A percentile compares a stretch with the other conserved stretches of the same genome.
Conservation (phyloP, 2,329 filamentous ascomycete genomes). For the Penicillium sp. region DNA sequence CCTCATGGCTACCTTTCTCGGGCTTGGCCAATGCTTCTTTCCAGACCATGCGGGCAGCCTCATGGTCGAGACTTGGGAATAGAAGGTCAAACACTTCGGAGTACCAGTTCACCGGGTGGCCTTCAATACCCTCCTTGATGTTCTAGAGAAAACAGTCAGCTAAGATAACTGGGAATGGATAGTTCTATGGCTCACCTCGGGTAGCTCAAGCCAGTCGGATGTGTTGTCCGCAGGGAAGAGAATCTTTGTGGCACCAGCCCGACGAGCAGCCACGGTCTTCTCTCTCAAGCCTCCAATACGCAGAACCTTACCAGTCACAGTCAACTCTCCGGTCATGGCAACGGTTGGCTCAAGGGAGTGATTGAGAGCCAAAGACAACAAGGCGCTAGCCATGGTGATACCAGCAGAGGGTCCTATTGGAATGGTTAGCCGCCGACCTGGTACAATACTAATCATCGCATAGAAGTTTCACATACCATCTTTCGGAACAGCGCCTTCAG, state of each 20-base stretch:
- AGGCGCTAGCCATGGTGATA: slow-evolving; percentile 95
- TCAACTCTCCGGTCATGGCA: slow-evolving; percentile 97
- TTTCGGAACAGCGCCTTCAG: slow-evolving; percentile 93
- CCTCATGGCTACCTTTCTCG: slow-evolving; percentile 41
- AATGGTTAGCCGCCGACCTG: slow-evolving; percentile 10
- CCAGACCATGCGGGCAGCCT: slow-evolving; percentile 70
- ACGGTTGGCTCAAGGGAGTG: slow-evolving; percentile 76
- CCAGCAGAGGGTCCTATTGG: slow-evolving; percentile 70
- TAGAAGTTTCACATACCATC: slow-evolving; percentile 57
- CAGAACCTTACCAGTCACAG: slow-evolving; percentile 92
- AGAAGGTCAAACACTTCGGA: slow-evolving; percentile 87
- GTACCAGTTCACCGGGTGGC: slow-evolving; percentile 90
- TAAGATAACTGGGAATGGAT: slow-evolving; percentile 6
- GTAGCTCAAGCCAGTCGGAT: slow-evolving; percentile 95
- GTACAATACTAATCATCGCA: slow-evolving; percentile 3
- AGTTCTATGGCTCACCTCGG: slow-evolving; percentile 68
- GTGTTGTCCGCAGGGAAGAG: slow-evolving; percentile 94
- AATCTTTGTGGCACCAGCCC: slow-evolving; percentile 88
- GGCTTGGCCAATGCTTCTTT: slow-evolving; percentile 60
- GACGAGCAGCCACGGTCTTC: slow-evolving; percentile 92
- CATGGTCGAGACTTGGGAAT: slow-evolving; percentile 75
- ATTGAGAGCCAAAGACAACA: slow-evolving; percentile 81
- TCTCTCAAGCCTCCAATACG: slow-evolving; percentile 91
- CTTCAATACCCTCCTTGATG: slow-evolving; percentile 94
- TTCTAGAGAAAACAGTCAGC: slow-evolving; percentile 59